Percentiles rank a stretch among this genome's conserved stretches.
These are phyloP conservation scores for Patellifolia procumbens DNA, from an alignment of 179 eudicot species.

Conservation along the genomic window DNA sequence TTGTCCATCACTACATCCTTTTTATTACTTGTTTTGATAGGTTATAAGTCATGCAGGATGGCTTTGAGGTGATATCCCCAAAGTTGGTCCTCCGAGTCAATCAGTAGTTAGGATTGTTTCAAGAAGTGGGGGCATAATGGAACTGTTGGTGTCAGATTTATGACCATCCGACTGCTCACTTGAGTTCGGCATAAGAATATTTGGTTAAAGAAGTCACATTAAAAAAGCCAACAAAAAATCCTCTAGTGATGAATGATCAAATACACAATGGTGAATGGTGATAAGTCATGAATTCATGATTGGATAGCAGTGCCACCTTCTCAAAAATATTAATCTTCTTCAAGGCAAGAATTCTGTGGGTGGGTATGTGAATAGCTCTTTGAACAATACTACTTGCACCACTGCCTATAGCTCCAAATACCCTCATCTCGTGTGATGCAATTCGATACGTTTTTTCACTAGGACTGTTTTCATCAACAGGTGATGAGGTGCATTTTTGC, in stretches of 20 bases:
- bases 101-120: too few relatives aligned
- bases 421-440: slow-evolving; percentile 90
- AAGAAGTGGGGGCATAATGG: too few relatives aligned
- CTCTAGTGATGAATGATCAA: neutral
- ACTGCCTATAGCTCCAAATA: slow-evolving; percentile 93
- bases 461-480: slow-evolving; percentile 51
- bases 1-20: too few relatives aligned
- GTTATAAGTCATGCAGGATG: too few relatives aligned
- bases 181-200: neutral
- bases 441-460: slow-evolving; percentile 80
- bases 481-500: slow-evolving; percentile 73
- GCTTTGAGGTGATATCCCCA: too few relatives aligned
- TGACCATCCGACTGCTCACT: neutral
- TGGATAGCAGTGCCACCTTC: slow-evolving; percentile 50
- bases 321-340: slow-evolving; percentile 96
- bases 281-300: neutral
- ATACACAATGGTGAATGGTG: neutral
- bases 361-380: slow-evolving; percentile 90
- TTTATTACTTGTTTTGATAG: too few relatives aligned
- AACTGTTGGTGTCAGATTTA: neutral
- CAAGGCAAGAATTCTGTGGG: slow-evolving; percentile 82
- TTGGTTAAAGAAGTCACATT: neutral
- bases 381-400: slow-evolving; percentile 99
- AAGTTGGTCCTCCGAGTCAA: too few relatives aligned
- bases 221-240: neutral